Evolutionary conservation across 1,284 basidiomycete genomes (phyloP).

Genomic region (Trichosporon ovoides): DNA sequence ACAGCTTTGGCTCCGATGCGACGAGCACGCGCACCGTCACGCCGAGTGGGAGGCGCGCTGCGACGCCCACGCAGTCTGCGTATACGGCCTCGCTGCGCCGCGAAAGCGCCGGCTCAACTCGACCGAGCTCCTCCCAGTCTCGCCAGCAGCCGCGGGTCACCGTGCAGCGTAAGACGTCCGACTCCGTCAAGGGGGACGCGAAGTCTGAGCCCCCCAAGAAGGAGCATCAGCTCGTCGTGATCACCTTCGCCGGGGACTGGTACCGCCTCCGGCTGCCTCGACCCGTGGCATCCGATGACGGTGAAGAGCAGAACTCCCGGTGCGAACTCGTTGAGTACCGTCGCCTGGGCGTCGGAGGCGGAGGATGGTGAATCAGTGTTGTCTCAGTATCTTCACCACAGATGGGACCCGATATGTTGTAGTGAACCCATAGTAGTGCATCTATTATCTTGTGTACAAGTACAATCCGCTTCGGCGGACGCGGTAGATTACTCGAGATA

Average conservation of each 20-base stretch:
- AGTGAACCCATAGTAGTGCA: not conserved
- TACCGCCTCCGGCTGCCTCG: conserved; percentile 71
- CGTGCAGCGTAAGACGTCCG: not conserved
- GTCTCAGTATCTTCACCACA: not conserved
- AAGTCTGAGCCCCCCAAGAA: not conserved
- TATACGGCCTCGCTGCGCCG: not conserved
- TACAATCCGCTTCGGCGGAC: not conserved
- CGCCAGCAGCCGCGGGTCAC: not conserved
- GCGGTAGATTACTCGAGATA: conserved; percentile 36
- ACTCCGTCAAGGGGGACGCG: not conserved
- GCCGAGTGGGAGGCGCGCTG: conserved; percentile 16
- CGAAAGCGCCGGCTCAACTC: conserved; percentile 5
- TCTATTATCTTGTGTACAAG: conserved; percentile 5
- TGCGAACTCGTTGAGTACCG: conserved; percentile 45
- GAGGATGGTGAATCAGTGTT: conserved; percentile 31
- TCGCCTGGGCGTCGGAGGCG: conserved; percentile 39
- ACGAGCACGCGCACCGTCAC: conserved; percentile 30
- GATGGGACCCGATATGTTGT: not conserved
- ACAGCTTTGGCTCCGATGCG: conserved; percentile 25
- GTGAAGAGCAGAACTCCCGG: conserved; percentile 17
- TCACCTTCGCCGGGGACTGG: conserved; percentile 89
- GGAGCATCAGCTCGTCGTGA: conserved; percentile 62
- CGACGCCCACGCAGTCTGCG: conserved; percentile 16
- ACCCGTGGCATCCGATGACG: conserved; percentile 9
- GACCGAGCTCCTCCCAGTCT: not conserved